Percentiles rank a stretch among this genome's conserved stretches.
Evolutionary conservation across 441 rosid species (phyloP).

Genomic region (Geranium incanum): DNA sequence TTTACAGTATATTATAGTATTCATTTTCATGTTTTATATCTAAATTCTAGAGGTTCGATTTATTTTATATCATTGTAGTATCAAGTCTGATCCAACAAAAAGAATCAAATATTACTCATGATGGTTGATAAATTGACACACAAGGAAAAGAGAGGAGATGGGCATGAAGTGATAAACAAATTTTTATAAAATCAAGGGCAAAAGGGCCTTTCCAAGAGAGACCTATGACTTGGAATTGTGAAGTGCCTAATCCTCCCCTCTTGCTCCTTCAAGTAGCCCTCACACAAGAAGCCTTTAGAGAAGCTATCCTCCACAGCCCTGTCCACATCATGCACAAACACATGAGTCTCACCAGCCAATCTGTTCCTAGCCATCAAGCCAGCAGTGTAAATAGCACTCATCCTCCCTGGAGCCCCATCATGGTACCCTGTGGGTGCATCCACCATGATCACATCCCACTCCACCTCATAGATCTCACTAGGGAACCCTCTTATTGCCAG

Average conservation of each 20-base stretch:
- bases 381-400: constrained; percentile 67
- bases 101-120: no score
- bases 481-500: constrained; percentile 55
- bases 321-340: constrained; percentile 62
- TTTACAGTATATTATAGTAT: no score
- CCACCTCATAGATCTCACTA: constrained; percentile 42
- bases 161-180: not conserved
- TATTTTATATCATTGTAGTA: no score
- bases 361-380: constrained; percentile 65
- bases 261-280: constrained; percentile 52
- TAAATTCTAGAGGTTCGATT: no score
- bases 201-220: constrained; percentile 40
- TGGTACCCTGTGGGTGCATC: constrained; percentile 71
- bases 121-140: no score
- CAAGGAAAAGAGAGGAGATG: no score
- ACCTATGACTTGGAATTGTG: constrained; percentile 50
- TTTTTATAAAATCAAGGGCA: constrained; percentile 29
- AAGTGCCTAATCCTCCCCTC: constrained; percentile 56
- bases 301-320: constrained; percentile 53
- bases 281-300: constrained; percentile 50
- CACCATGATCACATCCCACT: constrained; percentile 73
- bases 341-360: constrained; percentile 54
- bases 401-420: constrained; percentile 61
- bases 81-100: no score
- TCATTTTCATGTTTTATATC: no score